Evolutionary conservation across 1,139 yeast species (phyloP), one percentile per base, ranked within the genome.

Genomic region (Hemisphaericaspora xylofermentans): DNA sequence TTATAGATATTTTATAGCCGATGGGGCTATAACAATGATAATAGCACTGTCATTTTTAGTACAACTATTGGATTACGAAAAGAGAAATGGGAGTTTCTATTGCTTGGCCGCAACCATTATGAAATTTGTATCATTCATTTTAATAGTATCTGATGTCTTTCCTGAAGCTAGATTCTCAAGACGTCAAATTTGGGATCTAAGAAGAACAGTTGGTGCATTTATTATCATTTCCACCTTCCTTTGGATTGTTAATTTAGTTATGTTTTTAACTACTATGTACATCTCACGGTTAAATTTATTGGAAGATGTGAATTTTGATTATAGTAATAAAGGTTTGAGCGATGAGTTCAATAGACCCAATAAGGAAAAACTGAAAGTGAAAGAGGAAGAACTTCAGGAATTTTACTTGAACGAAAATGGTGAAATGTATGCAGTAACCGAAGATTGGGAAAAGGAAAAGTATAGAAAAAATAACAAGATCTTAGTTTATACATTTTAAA

Each of bases 41-140:
- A 62, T 69, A 4, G 58, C 75, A 3, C 38, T 69, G 5, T 50
- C 70, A 22, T 70, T 72, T 45, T 57, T 71, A 27, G 57, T 63
- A 10, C 61, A 60, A 7, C 46, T 68, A 8, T 59, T 72, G 39
- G 67, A 66, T 42, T 71, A 68, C 43, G 76, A 71, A 43, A 61
- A 55, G 44, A 49, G 74, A 43, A 70, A 70, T 45, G 76, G 77
- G 2, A 66, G 71, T 36, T 69, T 71, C 44, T 71, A 71, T 47
- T 68, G 75, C 40, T 48, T 68, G 12, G 56, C 62, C 0, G 69
- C 74, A 2, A 54, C 64, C 43, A 51, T 46, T 27, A 48, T 39
- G 42, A 52, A 51, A 30, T 41, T 48, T 7, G 45, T 49, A 13
- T 43, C 54, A 28, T 51, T 49, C 31, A 39, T 48, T 6, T 38